Conservation (phyloP, 768 basidiomycete species). For the Exsudoporus frostii region DNA sequence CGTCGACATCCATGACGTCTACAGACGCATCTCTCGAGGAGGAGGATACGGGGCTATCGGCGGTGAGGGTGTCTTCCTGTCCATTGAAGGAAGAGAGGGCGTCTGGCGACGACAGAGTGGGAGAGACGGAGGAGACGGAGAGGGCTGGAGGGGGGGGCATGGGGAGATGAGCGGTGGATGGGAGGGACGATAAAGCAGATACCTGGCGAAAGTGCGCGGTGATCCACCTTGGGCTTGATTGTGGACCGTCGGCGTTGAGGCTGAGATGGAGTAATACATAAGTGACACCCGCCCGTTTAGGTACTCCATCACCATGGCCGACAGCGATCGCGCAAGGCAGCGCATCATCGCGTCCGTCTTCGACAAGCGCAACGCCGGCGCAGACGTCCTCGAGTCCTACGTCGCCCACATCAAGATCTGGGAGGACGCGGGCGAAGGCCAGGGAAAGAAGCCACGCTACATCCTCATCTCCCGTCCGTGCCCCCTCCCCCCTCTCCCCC, state of each 20-base stretch:
- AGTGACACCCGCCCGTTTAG: slow-evolving; percentile 6
- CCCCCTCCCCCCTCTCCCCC: neutral
- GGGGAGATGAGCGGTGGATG: neutral
- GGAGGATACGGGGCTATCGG: slow-evolving; percentile 30
- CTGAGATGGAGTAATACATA: neutral
- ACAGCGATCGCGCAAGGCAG: slow-evolving; percentile 52
- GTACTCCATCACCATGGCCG: slow-evolving; percentile 31
- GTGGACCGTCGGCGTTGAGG: neutral
- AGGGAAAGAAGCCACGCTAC: slow-evolving; percentile 81
- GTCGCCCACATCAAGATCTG: slow-evolving; percentile 90
- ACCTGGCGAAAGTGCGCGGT: neutral
- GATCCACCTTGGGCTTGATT: slow-evolving; percentile 1
- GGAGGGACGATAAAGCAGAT: slow-evolving; percentile 6
- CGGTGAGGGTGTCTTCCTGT: slow-evolving; percentile 27
- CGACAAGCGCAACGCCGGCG: slow-evolving; percentile 62
- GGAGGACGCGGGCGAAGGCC: slow-evolving; percentile 79
- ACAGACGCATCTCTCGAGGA: slow-evolving; percentile 34
- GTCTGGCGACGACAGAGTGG: slow-evolving; percentile 33
- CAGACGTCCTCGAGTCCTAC: slow-evolving; percentile 72
- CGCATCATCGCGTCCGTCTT: slow-evolving; percentile 85
- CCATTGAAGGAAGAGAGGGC: slow-evolving; percentile 32
- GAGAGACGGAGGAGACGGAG: slow-evolving; percentile 22
- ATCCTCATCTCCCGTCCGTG: slow-evolving; percentile 88
- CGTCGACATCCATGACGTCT: slow-evolving; percentile 30
- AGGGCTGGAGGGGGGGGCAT: slow-evolving; percentile 18